Percentiles rank a stretch among this genome's conserved stretches.
Conservation (phyloP, 1,139 yeast species). For the Debaryomyces sp. region DNA sequence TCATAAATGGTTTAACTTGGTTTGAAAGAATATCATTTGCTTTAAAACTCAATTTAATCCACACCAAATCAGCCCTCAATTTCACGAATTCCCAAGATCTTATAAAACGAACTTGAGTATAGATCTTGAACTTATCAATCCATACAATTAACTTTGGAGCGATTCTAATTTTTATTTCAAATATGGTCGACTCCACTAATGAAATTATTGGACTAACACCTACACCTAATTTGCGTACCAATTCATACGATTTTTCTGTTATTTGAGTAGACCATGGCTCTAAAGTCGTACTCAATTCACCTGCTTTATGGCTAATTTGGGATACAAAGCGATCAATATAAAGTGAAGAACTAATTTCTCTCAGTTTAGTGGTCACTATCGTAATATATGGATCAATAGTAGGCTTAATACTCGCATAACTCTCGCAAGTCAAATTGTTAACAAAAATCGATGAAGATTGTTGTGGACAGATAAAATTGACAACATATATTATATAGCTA, state of each 20-base stretch:
- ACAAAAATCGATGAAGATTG: conserved; percentile 1
- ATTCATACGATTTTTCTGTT: not conserved
- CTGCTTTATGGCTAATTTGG: not conserved
- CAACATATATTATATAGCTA: conserved; percentile 10
- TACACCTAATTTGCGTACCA: not conserved
- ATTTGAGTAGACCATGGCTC: not conserved
- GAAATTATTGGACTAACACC: not conserved
- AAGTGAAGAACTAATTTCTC: not conserved
- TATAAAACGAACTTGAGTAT: not conserved
- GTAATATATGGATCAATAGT: not conserved
- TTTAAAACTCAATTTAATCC: not conserved
- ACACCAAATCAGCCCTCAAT: not conserved
- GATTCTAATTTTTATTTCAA: not conserved
- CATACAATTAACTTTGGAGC: not conserved
- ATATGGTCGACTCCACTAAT: not conserved
- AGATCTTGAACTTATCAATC: not conserved
- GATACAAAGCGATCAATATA: not conserved
- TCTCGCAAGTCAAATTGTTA: conserved; percentile 6
- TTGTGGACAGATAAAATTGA: conserved; percentile 6
- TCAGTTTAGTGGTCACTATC: not conserved
- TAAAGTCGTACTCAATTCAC: not conserved
- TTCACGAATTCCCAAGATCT: not conserved
- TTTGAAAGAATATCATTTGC: not conserved
- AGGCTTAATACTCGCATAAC: conserved; percentile 5
- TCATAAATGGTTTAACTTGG: not conserved